Evolutionary conservation across 192 early-diverging fungal species (phyloP).

Genomic region (Linnemannia schmuckeri): DNA sequence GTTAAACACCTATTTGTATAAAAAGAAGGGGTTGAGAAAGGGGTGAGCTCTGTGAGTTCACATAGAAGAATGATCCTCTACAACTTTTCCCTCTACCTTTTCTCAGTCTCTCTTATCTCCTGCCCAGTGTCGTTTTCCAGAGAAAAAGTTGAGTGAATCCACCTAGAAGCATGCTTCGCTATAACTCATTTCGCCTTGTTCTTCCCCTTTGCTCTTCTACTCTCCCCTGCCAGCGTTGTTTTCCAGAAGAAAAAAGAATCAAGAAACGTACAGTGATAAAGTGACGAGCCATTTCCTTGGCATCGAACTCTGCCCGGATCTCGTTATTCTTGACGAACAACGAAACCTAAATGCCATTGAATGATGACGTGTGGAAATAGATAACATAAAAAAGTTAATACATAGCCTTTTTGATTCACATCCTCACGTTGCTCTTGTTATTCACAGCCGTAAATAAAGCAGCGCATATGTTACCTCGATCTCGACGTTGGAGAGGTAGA

Average conservation of each 20-base stretch:
- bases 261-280: slow-evolving; percentile 63
- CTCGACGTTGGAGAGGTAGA: slow-evolving; percentile 44
- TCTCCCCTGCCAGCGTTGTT: background rate
- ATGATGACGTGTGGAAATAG: slow-evolving; percentile 10
- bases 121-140: no score
- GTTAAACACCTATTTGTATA: slow-evolving; percentile 69
- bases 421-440: no score
- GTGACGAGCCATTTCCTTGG: slow-evolving; percentile 77
- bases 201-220: background rate
- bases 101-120: no score
- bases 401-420: background rate
- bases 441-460: background rate
- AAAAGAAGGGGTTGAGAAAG: background rate
- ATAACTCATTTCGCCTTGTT: no score
- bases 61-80: background rate
- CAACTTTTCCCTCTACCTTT: background rate
- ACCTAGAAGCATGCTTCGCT: no score
- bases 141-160: no score
- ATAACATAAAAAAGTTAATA: background rate
- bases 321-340: slow-evolving; percentile 67
- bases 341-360: slow-evolving; percentile 59
- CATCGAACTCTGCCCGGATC: slow-evolving; percentile 72
- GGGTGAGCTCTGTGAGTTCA: background rate
- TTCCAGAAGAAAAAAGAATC: background rate
- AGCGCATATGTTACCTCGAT: slow-evolving; percentile 28